Evolutionary conservation across 306 rosid species (phyloP).

Genomic region (Casuarina glauca): DNA sequence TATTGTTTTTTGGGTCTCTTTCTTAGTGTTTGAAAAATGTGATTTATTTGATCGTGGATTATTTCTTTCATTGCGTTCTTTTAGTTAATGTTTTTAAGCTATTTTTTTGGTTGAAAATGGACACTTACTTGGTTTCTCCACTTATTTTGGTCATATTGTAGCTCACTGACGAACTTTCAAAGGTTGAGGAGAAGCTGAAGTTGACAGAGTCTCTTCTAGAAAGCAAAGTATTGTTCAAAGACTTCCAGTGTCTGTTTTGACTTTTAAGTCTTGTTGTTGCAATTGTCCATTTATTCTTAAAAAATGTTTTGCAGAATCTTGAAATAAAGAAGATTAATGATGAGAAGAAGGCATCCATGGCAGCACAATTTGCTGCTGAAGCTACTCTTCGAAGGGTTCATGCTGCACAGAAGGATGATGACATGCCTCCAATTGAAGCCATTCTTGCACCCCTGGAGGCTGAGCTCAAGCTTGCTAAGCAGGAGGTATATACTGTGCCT

Average conservation of each 20-base stretch:
- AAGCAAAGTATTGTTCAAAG: conserved; percentile 67
- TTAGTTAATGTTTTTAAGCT: neutral
- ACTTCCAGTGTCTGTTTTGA: conserved; percentile 25
- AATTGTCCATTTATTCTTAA: conserved; percentile 25
- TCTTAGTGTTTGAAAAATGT: neutral
- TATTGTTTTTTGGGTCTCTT: neutral
- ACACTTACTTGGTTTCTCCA: conserved; percentile 26
- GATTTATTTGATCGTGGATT: neutral
- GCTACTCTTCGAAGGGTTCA: conserved; percentile 99
- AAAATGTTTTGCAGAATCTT: conserved; percentile 74
- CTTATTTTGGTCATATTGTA: conserved; percentile 35
- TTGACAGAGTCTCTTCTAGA: conserved; percentile 93
- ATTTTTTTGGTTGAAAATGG: conserved; percentile 16
- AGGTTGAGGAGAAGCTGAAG: conserved; percentile 89
- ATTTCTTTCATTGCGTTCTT: conserved; percentile 19
- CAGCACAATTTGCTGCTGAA: conserved; percentile 99
- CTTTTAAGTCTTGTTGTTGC: conserved; percentile 16
- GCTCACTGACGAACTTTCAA: conserved; percentile 91
- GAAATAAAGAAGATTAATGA: conserved; percentile 98
- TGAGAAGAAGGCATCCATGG: conserved; percentile 99
- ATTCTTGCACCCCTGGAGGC: conserved; percentile 99
- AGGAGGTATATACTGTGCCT: conserved; percentile 62
- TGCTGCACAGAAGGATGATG: conserved; percentile 99
- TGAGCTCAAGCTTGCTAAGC: conserved; percentile 97
- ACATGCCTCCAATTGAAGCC: conserved; percentile 99